Evolutionary conservation across 352 stramenopile species (phyloP).

Genomic region (Pythium angustatum): DNA sequence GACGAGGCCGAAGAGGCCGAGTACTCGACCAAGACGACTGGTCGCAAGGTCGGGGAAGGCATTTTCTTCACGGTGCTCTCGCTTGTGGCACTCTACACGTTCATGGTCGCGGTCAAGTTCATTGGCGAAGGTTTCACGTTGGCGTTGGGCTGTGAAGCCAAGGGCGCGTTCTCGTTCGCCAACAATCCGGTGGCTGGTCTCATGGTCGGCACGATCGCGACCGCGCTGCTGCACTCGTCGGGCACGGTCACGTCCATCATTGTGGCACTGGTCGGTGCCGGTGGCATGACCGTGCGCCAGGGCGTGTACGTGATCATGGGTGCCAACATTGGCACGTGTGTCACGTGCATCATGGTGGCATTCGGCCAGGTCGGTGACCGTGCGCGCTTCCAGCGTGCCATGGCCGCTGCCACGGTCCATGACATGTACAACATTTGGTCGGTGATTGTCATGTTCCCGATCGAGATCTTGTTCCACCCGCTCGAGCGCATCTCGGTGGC

Average conservation of each 20-base stretch:
- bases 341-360: slow-evolving; percentile 20
- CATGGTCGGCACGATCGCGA: slow-evolving; percentile 46
- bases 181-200: slow-evolving; percentile 46
- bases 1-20: slow-evolving; percentile 7
- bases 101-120: slow-evolving; percentile 44
- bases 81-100: slow-evolving; percentile 43
- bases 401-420: slow-evolving; percentile 27
- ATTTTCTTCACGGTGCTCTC: slow-evolving; percentile 24
- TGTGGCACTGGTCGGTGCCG: slow-evolving; percentile 3
- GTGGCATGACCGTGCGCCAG: slow-evolving; percentile 24
- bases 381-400: slow-evolving; percentile 38
- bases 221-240: slow-evolving; percentile 46
- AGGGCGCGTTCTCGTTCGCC: slow-evolving; percentile 31
- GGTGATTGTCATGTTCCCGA: slow-evolving; percentile 12
- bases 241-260: slow-evolving; percentile 34
- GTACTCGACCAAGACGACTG: slow-evolving; percentile 7
- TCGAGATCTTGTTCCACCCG: slow-evolving; percentile 42
- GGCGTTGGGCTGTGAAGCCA: slow-evolving; percentile 33
- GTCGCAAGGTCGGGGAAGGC: slow-evolving; percentile 3
- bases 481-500: slow-evolving; percentile 36
- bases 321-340: slow-evolving; percentile 52
- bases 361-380: slow-evolving; percentile 14
- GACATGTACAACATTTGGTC: slow-evolving; percentile 27
- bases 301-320: slow-evolving; percentile 85
- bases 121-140: slow-evolving; percentile 41